Conservation (phyloP, 176 grass and related monocot species). For the Oryza officinalis region DNA sequence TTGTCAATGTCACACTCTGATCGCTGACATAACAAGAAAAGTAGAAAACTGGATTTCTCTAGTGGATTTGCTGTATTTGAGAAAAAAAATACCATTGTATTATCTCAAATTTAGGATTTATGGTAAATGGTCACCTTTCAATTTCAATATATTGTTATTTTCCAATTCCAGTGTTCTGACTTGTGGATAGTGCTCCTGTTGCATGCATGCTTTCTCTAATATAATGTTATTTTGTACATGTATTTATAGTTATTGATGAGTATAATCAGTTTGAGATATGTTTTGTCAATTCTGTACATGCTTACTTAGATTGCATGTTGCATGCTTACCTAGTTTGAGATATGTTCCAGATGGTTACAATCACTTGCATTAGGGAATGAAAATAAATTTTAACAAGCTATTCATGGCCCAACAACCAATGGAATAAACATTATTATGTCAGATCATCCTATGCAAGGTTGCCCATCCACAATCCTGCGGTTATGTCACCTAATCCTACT, state of each 20-base stretch:
- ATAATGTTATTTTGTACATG: background rate
- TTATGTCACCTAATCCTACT: background rate
- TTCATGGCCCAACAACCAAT: background rate
- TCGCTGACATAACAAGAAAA: background rate
- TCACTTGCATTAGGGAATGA: background rate
- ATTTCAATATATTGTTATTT: background rate
- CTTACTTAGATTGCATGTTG: background rate
- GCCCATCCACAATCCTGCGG: background rate
- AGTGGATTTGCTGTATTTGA: background rate
- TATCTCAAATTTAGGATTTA: background rate
- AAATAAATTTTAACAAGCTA: background rate
- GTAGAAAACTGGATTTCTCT: background rate
- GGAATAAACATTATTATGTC: background rate
- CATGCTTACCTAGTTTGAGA: background rate
- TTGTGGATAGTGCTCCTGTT: background rate
- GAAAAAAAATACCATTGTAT: background rate
- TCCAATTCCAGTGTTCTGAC: background rate
- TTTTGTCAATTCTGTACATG: background rate
- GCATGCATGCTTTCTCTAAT: background rate
- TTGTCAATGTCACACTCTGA: background rate
- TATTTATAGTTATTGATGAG: constrained; percentile 1
- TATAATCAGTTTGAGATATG: background rate
- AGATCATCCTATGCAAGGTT: background rate
- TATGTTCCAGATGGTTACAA: background rate
- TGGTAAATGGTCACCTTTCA: background rate